These are phyloP conservation scores for Penicillium mononematosum DNA, from an alignment of 495 filamentous ascomycete species.

Conservation along the genomic window DNA sequence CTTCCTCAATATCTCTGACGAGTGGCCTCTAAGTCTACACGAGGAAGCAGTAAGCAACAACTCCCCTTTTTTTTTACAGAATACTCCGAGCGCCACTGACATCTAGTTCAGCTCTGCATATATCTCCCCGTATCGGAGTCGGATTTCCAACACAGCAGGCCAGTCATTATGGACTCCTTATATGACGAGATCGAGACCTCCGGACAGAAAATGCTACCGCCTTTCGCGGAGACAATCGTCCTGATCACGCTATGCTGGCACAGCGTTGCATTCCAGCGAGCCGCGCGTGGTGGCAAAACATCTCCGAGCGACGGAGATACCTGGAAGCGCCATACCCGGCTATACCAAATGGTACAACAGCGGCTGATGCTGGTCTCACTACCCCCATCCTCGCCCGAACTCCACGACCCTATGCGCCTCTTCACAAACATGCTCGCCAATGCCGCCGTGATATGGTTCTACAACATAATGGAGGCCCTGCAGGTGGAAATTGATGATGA, in stretches of 20 bases:
- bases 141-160: constrained; percentile 9
- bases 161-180: constrained; percentile 2
- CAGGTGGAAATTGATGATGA: background rate
- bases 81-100: background rate
- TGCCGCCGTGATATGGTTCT: constrained; percentile 8
- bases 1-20: constrained; percentile 48
- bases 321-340: constrained; percentile 4
- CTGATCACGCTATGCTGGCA: constrained; percentile 11
- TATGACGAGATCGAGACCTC: constrained; percentile 5
- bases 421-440: constrained; percentile 13
- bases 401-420: constrained; percentile 8
- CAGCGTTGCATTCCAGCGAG: constrained; percentile 2
- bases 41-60: constrained; percentile 27
- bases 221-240: constrained; percentile 8
- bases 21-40: constrained; percentile 48
- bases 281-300: background rate
- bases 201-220: constrained; percentile 4
- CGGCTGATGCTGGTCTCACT: constrained; percentile 9
- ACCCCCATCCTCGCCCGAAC: constrained; percentile 2
- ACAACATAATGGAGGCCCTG: constrained; percentile 1
- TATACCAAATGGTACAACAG: constrained; percentile 8
- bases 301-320: background rate
- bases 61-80: background rate
- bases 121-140: constrained; percentile 9
- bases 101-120: background rate